phyloP scores from a whole-genome alignment of 495 filamentous ascomycete genomes.

The Schizothecium vesticola region DNA sequence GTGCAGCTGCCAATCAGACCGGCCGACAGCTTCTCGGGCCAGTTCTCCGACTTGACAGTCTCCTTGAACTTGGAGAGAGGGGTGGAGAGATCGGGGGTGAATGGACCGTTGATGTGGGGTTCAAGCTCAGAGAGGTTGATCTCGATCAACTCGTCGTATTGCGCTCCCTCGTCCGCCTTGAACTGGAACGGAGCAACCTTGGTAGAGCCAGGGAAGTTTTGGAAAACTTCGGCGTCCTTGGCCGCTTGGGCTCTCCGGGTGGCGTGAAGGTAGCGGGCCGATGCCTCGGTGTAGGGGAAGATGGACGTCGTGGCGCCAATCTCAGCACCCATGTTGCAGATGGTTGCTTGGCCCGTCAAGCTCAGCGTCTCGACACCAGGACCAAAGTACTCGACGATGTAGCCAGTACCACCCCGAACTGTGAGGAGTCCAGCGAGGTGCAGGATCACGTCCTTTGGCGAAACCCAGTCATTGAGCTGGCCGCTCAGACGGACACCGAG shows the following conservation, averaged over 20 bases:
- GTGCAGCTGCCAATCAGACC: slow-evolving; percentile 97
- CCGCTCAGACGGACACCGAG: slow-evolving; percentile 83
- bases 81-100: slow-evolving; percentile 91
- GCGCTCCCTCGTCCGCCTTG: slow-evolving; percentile 67
- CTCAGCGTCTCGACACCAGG: slow-evolving; percentile 84
- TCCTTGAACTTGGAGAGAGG: slow-evolving; percentile 84
- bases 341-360: slow-evolving; percentile 88
- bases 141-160: slow-evolving; percentile 88
- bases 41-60: slow-evolving; percentile 73
- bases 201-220: slow-evolving; percentile 31
- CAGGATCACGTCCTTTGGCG: slow-evolving; percentile 93
- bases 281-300: slow-evolving; percentile 57
- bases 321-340: slow-evolving; percentile 84
- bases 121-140: slow-evolving; percentile 88
- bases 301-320: slow-evolving; percentile 94
- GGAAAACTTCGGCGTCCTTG: slow-evolving; percentile 51
- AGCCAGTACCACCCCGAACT: slow-evolving; percentile 91
- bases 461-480: slow-evolving; percentile 79
- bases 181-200: slow-evolving; percentile 45
- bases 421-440: slow-evolving; percentile 84
- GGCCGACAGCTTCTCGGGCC: slow-evolving; percentile 86
- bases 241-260: slow-evolving; percentile 76
- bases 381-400: slow-evolving; percentile 86
- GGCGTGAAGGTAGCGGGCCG: slow-evolving; percentile 66
- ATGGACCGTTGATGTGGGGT: slow-evolving; percentile 96